These are phyloP conservation scores for Blepharisma undulans DNA, from an alignment of 169 alveolate species.

Conservation along the genomic window DNA sequence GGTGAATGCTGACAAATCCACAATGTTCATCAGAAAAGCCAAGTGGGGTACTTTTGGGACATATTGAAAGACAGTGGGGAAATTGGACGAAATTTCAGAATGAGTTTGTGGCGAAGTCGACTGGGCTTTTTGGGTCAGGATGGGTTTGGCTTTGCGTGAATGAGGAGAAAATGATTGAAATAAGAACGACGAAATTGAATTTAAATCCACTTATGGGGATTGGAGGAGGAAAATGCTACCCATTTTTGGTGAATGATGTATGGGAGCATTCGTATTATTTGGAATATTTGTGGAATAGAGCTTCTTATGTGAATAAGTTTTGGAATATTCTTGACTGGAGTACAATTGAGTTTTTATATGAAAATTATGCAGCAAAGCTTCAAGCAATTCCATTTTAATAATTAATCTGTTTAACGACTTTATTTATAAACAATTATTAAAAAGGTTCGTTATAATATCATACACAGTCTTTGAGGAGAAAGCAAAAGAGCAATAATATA, in stretches of 20 bases:
- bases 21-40: slow-evolving; percentile 42
- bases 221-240: slow-evolving; percentile 75
- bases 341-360: slow-evolving; percentile 66
- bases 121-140: slow-evolving; percentile 96
- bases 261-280: slow-evolving; percentile 98
- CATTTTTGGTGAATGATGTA: slow-evolving; percentile 92
- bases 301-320: slow-evolving; percentile 67
- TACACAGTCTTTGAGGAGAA: no score
- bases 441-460: no score
- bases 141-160: slow-evolving; percentile 98
- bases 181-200: slow-evolving; percentile 91
- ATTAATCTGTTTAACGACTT: not conserved
- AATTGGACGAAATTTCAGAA: slow-evolving; percentile 81
- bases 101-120: slow-evolving; percentile 80
- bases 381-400: slow-evolving; percentile 16
- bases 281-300: slow-evolving; percentile 82
- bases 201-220: slow-evolving; percentile 90
- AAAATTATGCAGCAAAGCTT: not conserved
- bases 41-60: slow-evolving; percentile 12
- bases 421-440: no score
- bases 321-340: slow-evolving; percentile 95
- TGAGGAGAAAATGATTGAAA: slow-evolving; percentile 87
- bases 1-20: slow-evolving; percentile 67
- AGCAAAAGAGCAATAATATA: no score
- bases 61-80: slow-evolving; percentile 64